Evolutionary conservation across 805 yeast genomes (phyloP).

Genomic region (Yueomyces sinensis): DNA sequence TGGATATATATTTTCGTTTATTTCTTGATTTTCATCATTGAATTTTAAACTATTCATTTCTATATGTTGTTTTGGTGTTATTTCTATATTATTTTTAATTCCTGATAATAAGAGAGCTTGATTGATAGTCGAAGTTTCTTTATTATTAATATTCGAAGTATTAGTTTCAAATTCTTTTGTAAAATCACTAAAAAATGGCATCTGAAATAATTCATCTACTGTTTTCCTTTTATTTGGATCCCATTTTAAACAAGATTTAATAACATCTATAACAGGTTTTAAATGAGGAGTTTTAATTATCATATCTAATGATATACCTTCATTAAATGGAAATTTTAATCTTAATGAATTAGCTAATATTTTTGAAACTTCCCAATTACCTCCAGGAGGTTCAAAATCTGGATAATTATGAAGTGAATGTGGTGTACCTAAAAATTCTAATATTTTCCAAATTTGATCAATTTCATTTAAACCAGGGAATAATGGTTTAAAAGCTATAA

Average conservation of each 20-base stretch:
- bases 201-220: conserved; percentile 32
- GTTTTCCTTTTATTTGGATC: conserved; percentile 56
- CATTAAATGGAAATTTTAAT: conserved; percentile 40
- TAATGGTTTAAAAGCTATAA: conserved; percentile 59
- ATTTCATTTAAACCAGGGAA: conserved; percentile 74
- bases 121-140: conserved; percentile 11
- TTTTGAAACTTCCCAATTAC: conserved; percentile 57
- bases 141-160: no score
- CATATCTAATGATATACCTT: conserved; percentile 35
- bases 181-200: conserved; percentile 44
- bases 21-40: conserved; percentile 4
- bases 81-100: no score
- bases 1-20: no score
- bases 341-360: conserved; percentile 40
- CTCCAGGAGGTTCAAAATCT: conserved; percentile 41
- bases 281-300: conserved; percentile 35
- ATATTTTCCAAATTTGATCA: conserved; percentile 63
- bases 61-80: no score
- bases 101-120: conserved; percentile 18
- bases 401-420: conserved; percentile 4
- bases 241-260: conserved; percentile 50
- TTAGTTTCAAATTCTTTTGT: background rate
- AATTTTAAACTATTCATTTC: no score
- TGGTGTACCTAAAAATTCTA: conserved; percentile 68
- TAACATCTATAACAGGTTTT: conserved; percentile 24